Evolutionary conservation across 139 green algal species (phyloP).

Genomic region (Pleodorina starrii): DNA sequence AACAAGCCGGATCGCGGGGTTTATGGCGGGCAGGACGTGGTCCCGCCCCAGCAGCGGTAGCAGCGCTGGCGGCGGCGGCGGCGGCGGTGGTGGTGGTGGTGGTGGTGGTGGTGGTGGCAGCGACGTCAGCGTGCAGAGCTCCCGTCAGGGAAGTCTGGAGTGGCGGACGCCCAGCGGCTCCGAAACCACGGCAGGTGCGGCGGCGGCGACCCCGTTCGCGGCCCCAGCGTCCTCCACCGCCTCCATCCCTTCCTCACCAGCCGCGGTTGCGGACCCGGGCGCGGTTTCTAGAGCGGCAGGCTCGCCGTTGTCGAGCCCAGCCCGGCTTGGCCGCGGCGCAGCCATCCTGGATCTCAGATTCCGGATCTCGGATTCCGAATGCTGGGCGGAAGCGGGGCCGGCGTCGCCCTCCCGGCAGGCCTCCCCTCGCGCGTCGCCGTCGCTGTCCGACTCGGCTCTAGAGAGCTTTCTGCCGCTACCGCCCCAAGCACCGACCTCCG

Average conservation of each 20-base stretch:
- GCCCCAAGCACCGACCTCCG: neutral
- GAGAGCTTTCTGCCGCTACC: neutral
- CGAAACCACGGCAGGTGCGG: neutral
- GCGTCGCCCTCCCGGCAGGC: no score
- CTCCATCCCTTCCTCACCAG: no score
- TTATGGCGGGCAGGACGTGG: neutral
- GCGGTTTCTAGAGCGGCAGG: no score
- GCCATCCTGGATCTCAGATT: neutral
- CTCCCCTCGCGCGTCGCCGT: no score
- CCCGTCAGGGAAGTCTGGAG: neutral
- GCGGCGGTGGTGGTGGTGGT: neutral
- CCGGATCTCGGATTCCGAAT: no score
- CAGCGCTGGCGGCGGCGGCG: neutral
- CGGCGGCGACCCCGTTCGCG: no score
- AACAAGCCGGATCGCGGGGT: neutral
- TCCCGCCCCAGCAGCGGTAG: conserved; percentile 8
- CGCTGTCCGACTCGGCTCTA: neutral
- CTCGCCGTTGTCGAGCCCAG: no score
- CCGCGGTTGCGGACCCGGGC: no score
- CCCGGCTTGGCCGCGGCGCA: no score
- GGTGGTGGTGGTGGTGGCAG: neutral
- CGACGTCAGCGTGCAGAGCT: neutral
- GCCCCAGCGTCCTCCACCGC: no score
- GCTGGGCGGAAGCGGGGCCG: no score
- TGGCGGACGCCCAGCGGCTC: neutral